A percentile compares a stretch with the other conserved stretches of the same genome.
These are phyloP conservation scores for Colletotrichum falcatum DNA, from an alignment of 2,329 filamentous ascomycete species.

Conservation along the genomic window DNA sequence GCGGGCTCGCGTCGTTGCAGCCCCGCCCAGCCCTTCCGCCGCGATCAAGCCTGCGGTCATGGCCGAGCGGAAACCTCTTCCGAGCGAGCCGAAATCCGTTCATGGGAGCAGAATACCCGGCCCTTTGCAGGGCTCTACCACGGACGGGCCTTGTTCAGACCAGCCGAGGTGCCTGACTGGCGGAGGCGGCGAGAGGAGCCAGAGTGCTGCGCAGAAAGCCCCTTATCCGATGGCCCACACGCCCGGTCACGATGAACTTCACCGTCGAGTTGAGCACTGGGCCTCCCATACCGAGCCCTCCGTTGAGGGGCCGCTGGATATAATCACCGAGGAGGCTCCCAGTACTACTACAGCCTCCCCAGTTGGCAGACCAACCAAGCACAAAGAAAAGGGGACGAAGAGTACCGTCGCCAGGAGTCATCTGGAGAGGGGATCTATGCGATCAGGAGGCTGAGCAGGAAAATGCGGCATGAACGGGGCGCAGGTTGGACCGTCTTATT, in stretches of 20 bases:
- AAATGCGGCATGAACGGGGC: not conserved
- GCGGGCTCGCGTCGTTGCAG: too few relatives aligned
- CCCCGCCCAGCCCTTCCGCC: too few relatives aligned
- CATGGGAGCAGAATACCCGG: not conserved
- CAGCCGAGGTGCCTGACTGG: not conserved
- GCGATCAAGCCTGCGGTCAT: not conserved
- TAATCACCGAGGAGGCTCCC: not conserved
- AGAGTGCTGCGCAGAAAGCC: not conserved
- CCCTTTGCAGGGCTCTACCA: not conserved
- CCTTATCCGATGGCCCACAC: rapidly evolving
- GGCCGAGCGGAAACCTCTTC: not conserved
- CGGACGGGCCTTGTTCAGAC: not conserved
- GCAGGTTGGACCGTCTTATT: not conserved
- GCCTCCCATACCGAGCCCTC: not conserved
- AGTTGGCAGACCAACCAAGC: too few relatives aligned
- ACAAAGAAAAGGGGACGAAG: not conserved
- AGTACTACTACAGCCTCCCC: rapidly evolving
- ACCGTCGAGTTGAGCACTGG: not conserved
- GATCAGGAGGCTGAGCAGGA: not conserved
- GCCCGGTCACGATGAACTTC: too few relatives aligned
- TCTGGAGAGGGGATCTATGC: not conserved
- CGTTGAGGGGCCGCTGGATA: not conserved
- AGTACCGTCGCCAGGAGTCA: not conserved
- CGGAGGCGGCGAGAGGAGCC: too few relatives aligned
- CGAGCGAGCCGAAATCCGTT: not conserved